Percentiles rank a stretch among this genome's conserved stretches.
Conservation (phyloP, 2,329 filamentous ascomycete genomes). For the Aspergillus tamarii region DNA sequence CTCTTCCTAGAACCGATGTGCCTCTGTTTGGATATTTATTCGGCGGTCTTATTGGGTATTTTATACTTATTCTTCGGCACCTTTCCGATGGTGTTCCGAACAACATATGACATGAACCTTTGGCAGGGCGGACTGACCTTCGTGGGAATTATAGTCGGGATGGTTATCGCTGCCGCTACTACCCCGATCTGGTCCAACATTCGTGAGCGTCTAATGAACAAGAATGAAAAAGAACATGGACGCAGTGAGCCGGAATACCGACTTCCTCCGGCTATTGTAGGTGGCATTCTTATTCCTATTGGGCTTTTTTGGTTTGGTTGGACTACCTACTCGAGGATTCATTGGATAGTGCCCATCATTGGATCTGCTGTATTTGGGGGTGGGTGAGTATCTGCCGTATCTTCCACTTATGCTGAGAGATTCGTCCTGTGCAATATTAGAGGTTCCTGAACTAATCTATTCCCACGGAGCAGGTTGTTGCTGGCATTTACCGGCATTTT, state of each 20-base stretch:
- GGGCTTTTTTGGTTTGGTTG: background rate
- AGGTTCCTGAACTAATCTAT: background rate
- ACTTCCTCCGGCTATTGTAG: background rate
- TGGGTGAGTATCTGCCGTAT: background rate
- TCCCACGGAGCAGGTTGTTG: background rate
- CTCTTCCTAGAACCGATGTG: slow-evolving; percentile 82
- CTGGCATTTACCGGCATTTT: background rate
- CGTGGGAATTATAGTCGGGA: slow-evolving; percentile 51
- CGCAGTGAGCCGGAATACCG: background rate
- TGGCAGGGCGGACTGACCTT: slow-evolving; percentile 78
- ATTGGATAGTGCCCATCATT: background rate
- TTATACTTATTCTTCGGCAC: slow-evolving; percentile 88
- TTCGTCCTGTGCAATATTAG: background rate
- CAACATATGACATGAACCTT: slow-evolving; percentile 72
- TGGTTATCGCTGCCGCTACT: slow-evolving; percentile 44
- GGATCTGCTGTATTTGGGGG: background rate
- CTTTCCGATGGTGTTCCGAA: slow-evolving; percentile 74
- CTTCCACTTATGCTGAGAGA: background rate
- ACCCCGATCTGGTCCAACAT: background rate
- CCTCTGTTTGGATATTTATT: slow-evolving; percentile 74
- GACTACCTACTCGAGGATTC: background rate
- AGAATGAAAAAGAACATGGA: background rate
- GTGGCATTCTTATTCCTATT: background rate
- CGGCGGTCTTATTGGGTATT: slow-evolving; percentile 77
- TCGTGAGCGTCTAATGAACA: background rate